phyloP scores from a whole-genome alignment of 1,284 basidiomycete species.

The Trametes hirsuta region DNA sequence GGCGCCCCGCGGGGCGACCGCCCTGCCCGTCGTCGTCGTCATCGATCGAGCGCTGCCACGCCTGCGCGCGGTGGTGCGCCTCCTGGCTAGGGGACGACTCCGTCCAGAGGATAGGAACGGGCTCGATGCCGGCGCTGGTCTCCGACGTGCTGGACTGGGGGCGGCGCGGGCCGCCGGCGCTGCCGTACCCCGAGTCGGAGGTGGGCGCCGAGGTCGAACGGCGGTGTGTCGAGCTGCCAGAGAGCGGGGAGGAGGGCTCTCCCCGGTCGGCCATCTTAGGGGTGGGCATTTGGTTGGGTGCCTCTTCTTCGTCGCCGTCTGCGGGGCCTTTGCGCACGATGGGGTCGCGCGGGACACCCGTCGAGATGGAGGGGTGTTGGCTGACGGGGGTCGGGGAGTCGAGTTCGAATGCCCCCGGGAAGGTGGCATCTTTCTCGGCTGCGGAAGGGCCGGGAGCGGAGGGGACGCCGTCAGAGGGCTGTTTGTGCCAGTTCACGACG shows the following conservation, averaged over 20 bases:
- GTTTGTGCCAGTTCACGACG: conserved; percentile 24
- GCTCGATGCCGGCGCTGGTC: conserved; percentile 22
- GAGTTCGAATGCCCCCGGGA: conserved; percentile 14
- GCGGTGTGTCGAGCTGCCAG: conserved; percentile 2
- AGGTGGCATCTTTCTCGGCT: conserved; percentile 14
- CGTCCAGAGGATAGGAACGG: conserved; percentile 34
- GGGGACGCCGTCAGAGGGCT: conserved; percentile 1
- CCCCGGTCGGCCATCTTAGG: neutral
- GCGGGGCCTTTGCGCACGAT: conserved; percentile 8
- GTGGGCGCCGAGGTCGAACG: conserved; percentile 14
- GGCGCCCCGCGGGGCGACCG: neutral
- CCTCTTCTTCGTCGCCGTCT: conserved; percentile 11
- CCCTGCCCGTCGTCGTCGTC: conserved; percentile 3
- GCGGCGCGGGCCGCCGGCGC: conserved; percentile 11
- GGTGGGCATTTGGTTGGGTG: neutral
- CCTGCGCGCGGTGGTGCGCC: conserved; percentile 7
- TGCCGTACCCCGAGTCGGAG: conserved; percentile 35
- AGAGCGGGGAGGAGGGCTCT: neutral
- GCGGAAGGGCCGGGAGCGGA: conserved; percentile 13
- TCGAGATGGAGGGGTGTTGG: conserved; percentile 9
- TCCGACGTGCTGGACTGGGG: conserved; percentile 15
- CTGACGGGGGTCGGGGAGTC: neutral
- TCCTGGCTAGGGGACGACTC: conserved; percentile 11
- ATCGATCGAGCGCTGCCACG: conserved; percentile 4
- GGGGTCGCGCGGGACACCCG: conserved; percentile 9